These are phyloP conservation scores for Scedosporium minutisporum DNA, from an alignment of 2,329 filamentous ascomycete species.

Conservation along the genomic window DNA sequence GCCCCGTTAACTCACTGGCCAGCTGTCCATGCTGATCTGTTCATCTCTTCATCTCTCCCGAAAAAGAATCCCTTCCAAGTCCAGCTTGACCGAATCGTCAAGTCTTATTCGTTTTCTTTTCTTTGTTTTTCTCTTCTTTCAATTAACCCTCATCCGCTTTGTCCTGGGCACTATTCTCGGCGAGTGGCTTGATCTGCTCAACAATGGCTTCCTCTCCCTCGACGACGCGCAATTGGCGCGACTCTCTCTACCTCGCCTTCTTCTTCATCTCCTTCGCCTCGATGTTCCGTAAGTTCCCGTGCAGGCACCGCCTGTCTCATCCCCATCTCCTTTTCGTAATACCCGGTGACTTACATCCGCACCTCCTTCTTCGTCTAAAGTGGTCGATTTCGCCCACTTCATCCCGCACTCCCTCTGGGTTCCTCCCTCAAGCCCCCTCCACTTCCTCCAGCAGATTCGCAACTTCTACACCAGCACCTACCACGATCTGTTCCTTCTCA, in stretches of 20 bases:
- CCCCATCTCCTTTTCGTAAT: not conserved
- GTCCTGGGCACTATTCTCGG: too few species aligned
- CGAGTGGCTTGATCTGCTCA: too few species aligned
- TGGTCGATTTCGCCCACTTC: conserved; percentile 42
- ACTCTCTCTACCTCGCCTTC: not conserved
- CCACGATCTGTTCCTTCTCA: conserved; percentile 43
- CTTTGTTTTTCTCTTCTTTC: too few species aligned
- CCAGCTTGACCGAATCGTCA: too few species aligned
- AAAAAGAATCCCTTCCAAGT: too few species aligned
- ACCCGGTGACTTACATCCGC: not conserved
- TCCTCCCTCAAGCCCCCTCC: conserved; percentile 31
- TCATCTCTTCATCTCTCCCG: too few species aligned
- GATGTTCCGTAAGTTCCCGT: conserved; percentile 1
- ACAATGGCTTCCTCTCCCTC: not conserved
- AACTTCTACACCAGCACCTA: conserved; percentile 35
- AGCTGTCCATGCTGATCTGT: too few species aligned
- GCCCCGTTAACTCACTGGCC: not conserved
- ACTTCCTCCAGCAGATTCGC: conserved; percentile 35
- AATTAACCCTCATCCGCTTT: too few species aligned
- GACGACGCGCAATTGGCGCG: conserved; percentile 1
- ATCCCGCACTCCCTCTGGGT: conserved; percentile 39
- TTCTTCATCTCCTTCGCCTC: conserved; percentile 7
- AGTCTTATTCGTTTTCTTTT: too few species aligned
- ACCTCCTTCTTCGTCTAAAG: conserved; percentile 13
- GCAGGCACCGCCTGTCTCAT: not conserved